A percentile compares a stretch with the other conserved stretches of the same genome.
Conservation (phyloP, 2,329 filamentous ascomycete species). For the Venturiaceae sp. region DNA sequence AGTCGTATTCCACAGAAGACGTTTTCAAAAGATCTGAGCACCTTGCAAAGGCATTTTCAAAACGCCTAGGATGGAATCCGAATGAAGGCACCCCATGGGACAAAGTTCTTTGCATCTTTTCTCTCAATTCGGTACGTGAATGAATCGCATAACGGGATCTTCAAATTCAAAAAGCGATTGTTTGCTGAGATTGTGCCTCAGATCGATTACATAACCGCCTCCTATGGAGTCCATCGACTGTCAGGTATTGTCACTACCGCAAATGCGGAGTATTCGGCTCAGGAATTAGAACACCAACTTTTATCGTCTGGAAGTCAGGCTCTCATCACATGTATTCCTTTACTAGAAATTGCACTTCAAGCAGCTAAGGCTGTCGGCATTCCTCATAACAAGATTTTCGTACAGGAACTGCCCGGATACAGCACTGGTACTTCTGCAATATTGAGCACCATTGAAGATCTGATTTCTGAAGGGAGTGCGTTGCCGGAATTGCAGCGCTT, state of each 20-base stretch:
- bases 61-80: constrained; percentile 61
- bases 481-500: constrained; percentile 45
- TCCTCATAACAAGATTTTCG: constrained; percentile 53
- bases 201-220: constrained; percentile 66
- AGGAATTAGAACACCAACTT: constrained; percentile 64
- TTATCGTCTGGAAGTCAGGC: constrained; percentile 58
- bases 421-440: constrained; percentile 33
- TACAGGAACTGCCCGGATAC: constrained; percentile 56
- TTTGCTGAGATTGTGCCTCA: too few species aligned
- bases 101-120: constrained; percentile 67
- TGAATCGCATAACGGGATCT: not conserved
- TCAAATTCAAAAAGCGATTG: too few species aligned
- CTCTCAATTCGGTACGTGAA: constrained; percentile 61
- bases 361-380: constrained; percentile 56
- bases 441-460: constrained; percentile 56
- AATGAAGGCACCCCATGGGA: constrained; percentile 70
- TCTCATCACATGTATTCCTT: constrained; percentile 61
- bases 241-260: constrained; percentile 66
- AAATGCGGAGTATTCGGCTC: constrained; percentile 62
- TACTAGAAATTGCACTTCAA: constrained; percentile 53
- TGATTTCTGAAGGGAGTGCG: constrained; percentile 49
- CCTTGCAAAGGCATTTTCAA: constrained; percentile 57
- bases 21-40: constrained; percentile 56
- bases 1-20: constrained; percentile 53
- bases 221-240: constrained; percentile 64